Evolutionary conservation across 345 rosid species (phyloP).

Genomic region (Lepidium aucheri): DNA sequence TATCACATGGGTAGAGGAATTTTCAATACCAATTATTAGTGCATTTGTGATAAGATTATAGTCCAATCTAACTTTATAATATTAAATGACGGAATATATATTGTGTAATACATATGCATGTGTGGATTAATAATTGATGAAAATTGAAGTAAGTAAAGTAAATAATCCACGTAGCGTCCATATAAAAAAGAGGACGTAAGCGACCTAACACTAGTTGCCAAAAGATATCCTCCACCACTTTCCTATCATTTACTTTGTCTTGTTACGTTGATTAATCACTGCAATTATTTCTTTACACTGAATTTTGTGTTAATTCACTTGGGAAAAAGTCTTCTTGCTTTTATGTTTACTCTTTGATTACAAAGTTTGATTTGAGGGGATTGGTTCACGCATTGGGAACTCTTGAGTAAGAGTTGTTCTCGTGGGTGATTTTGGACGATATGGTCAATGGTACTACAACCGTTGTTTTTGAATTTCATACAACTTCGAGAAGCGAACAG

Average conservation of each 20-base stretch:
- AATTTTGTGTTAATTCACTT: background rate
- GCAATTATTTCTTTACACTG: background rate
- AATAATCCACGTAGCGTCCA: slow-evolving; percentile 15
- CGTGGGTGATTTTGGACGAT: background rate
- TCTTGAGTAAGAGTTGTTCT: background rate
- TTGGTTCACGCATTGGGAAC: background rate
- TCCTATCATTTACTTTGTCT: slow-evolving; percentile 10
- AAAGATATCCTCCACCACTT: slow-evolving; percentile 15
- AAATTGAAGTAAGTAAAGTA: background rate
- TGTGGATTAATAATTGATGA: slow-evolving; percentile 7
- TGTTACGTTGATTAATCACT: background rate
- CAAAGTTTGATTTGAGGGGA: background rate
- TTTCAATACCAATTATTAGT: background rate
- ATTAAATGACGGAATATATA: background rate
- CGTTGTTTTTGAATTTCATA: too few species aligned
- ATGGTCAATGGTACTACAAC: too few species aligned
- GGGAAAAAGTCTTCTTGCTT: background rate
- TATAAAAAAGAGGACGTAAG: slow-evolving; percentile 18
- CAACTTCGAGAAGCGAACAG: too few species aligned
- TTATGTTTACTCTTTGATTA: background rate
- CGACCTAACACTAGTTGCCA: slow-evolving; percentile 20
- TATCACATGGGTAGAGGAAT: background rate
- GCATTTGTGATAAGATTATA: background rate
- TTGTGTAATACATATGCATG: background rate
- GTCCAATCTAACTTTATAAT: background rate